Base-by-base conservation (phyloP, 2,329 filamentous ascomycete species). In the Talaromyces marneffei region DNA sequence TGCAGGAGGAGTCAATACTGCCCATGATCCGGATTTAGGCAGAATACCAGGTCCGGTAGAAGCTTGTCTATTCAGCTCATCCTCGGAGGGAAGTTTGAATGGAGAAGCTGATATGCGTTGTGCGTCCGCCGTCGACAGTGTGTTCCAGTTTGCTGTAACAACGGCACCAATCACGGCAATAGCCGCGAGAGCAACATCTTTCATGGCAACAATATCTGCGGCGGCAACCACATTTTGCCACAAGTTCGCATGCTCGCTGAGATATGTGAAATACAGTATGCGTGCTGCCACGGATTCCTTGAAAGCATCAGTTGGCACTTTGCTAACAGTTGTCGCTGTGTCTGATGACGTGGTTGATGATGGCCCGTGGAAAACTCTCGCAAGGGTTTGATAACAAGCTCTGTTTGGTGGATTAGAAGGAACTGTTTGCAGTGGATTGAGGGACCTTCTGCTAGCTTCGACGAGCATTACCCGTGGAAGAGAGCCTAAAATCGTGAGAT, bases 191-290 rank as follows among this genome's bases (percentile, higher is more conserved):
- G 84, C 83, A 9, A 78, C 76, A 31, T 85, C 83, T 65, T 79
- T 80, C 72, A 87, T 79, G 0, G 81, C 83, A 14, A 86, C 69
- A 9, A 81, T 80, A 53, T 85, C 82, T n/a, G 83, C 82, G 53
- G 83, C 79, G 1, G 71, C 74, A 31, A 80, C 75, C 37, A 85
- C 71, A 63, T 84, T 77, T 8, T 73, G 69, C 77, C 83, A 87
- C 62, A 86, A 75, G 31, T 67, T 74, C 0, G 80, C 72, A 57
- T 83, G 79, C 46, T 80, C 72, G 59, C 77, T 78, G 20, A 83
- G 71, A 69, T 85, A 86, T 56, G 80, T 73, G 57, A 79, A 80
- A 65, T 83, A 85, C 2, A 87, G 73, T 6, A 80, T 74, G 44
- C 83, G 81, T 9, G 85, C 83, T 23, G 80, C 80, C 23, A 77